Base-by-base conservation (phyloP, 345 rosid genomes). In the Tarenaya hassleriana region DNA sequence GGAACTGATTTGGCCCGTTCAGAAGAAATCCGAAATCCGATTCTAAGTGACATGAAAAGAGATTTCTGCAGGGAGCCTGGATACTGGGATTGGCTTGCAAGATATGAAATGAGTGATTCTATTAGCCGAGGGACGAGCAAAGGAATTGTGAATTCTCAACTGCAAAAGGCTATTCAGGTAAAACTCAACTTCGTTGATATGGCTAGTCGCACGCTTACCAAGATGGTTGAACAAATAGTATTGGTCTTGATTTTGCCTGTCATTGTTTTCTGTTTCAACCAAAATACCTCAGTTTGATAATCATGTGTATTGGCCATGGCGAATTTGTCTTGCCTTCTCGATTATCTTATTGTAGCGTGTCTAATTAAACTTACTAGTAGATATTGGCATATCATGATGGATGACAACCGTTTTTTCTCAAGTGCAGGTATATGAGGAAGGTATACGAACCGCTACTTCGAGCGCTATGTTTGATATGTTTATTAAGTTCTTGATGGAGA, bases 81-180 rank as follows among this genome's bases (percentile, higher is more conserved):
- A 29, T 88, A 79, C 51, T 83, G 98, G 96, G 81, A 92, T 42
- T 85, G 96, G 98, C 95, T 85, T 56, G 95, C 96, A 1, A 77
- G 86, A 58, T 74, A 69, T 64, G 78, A 79, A 68, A 58, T 85
- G 70, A 39, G 72, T 40, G 67, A 50, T 52, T 50, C 57, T 43
- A 46, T 41, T 50, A 43, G 60, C 17, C 59, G 42, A 57, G 70
- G 67, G 39, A 47, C 48, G 8, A 60, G 32, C 20, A 40, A 64
- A 15, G 72, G 68, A 58, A 50, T 40, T 27, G 10, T 38, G 33
- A 46, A 33, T 34, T 55, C 65, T 33, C 74, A 70, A 62, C 38
- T 81, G 66, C 77, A 76, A 52, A 79, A 71, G 35, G 95, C 95
- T 47, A 57, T 73, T 63, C 73, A 82, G 92, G 98, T 87, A 73